Percentiles rank a stretch among this genome's conserved stretches.
Conservation (phyloP, 805 yeast genomes). For the Candida morakotiae region DNA sequence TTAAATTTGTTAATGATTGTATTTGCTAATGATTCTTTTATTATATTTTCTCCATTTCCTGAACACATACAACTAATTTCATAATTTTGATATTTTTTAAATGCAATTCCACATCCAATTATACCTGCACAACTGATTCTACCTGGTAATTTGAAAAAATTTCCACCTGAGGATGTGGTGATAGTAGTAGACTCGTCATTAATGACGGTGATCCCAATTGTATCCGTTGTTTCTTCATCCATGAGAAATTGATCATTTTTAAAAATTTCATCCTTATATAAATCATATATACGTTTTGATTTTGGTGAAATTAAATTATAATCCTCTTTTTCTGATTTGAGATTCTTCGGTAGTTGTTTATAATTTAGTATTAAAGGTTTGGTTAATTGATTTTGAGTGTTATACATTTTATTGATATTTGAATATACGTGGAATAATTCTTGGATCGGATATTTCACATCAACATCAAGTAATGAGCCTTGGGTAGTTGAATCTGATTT, state of each 20-base stretch:
- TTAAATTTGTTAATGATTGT: conserved; percentile 13
- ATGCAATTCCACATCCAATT: conserved; percentile 42
- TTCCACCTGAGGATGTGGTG: conserved; percentile 53
- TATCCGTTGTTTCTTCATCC: conserved; percentile 31
- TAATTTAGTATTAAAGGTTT: conserved; percentile 27
- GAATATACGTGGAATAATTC: conserved; percentile 21
- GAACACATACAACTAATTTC: conserved; percentile 40
- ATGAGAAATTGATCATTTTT: background rate
- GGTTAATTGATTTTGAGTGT: conserved; percentile 17
- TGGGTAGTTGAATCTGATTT: background rate
- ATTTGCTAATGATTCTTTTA: conserved; percentile 39
- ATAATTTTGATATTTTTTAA: conserved; percentile 11
- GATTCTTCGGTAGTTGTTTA: background rate
- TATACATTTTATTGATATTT: conserved; percentile 19
- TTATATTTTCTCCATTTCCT: conserved; percentile 57
- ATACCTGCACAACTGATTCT: conserved; percentile 54
- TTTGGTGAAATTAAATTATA: conserved; percentile 5
- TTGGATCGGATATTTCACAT: conserved; percentile 23
- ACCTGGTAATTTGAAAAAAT: conserved; percentile 45
- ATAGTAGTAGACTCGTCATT: conserved; percentile 10
- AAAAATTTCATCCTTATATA: conserved; percentile 8
- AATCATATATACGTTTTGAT: conserved; percentile 8
- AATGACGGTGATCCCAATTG: conserved; percentile 39
- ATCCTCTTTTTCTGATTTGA: background rate
- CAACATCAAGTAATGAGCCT: conserved; percentile 16